Base-by-base conservation (phyloP, 768 basidiomycete species). In the Podaxis mareebaensis region DNA sequence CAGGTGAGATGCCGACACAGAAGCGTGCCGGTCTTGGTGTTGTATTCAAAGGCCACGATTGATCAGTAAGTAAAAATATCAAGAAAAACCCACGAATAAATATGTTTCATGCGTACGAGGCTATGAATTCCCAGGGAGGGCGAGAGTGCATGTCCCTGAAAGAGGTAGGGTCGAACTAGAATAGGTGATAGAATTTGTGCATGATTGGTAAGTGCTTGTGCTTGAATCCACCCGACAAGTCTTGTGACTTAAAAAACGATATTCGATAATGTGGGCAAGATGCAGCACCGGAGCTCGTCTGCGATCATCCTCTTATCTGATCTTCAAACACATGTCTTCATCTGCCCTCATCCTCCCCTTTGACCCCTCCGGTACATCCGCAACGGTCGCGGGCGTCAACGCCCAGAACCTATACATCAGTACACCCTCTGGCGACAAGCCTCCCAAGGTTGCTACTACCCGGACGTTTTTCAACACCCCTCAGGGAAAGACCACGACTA, bases 391-490 rank as follows among this genome's bases (percentile, higher is more conserved):
- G 0, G 76, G 79, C 40, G 70, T 85, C 68, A 74, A 86, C 67
- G 68, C 84, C 1, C 72, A 77, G 26, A 65, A 80, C 58, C 76
- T 90, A 36, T 91, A 88, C 89, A 65, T 78, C 0, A 59, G 73
- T 0, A 80, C 80, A 11, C 78, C 83, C 1, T 81, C 83, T 0
- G 78, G 76, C 17, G 76, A 83, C 54, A 86, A 85, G 68, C 76
- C 79, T 28, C 79, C 88, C 0, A 84, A 85, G 69, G 84, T 79
- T 4, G 90, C 88, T 7, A 86, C 87, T 0, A 83, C 87, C 1
- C 83, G 87, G 56, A 77, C 85, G 4, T 89, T 91, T 73, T 91
- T 83, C 76, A 83, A 84, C 60, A 80, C 79, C 3, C 84, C 85
- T 2, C 63, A 69, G 11, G 74, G 73, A 11, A 79, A 79, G 59